Evolutionary conservation across 164 flowering plant species (phyloP), one percentile per base, ranked within the genome.

Genomic region (Tetracentron sinense): DNA sequence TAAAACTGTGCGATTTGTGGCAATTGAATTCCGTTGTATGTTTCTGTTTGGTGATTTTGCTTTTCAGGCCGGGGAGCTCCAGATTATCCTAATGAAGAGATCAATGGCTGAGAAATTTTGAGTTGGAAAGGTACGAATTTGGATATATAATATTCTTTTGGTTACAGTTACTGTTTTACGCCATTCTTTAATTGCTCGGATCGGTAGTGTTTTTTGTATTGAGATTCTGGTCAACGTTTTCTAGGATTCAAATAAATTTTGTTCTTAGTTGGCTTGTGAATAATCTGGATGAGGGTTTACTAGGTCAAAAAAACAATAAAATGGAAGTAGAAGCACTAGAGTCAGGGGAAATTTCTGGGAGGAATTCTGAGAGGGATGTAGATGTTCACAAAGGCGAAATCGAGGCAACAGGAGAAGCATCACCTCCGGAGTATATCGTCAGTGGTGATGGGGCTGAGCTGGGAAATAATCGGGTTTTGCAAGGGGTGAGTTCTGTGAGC

Each of bases 281-380:
- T 33, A 15, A 5, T 46, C 15, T 53, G 33, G 35, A 68, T 73
- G 74, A 64, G 60, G 22, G 22, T 42, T n/a, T 66, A 17, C 66
- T 66, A 71, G 72, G 69, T 68, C 26, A 57, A 62, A 33, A 64
- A 28, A 7, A n/a, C 38, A 58, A 22, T 59, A 67, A 12, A 63
- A 88, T 84, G 91, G 88, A 79, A 71, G 87, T 80, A 55, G 87
- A 77, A 58, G 80, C 79, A 35, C 63, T 73, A 35, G 75, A 72
- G 42, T 47, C 59, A 0, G 64, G 46, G 48, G 83, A 73, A 58
- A 56, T 58, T 62, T 65, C 81, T 65, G 69, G 52, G 49, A 65
- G 33, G 50, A 73, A 67, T 59, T 56, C 47, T 10, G 68, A 61
- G 7, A 47, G 42, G 60, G 58, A 22, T n/a, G 22, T 25, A 26